A percentile compares a stretch with the other conserved stretches of the same genome.
These are phyloP conservation scores for Eucalyptus cloeziana DNA, from an alignment of 345 rosid genomes.

Conservation along the genomic window DNA sequence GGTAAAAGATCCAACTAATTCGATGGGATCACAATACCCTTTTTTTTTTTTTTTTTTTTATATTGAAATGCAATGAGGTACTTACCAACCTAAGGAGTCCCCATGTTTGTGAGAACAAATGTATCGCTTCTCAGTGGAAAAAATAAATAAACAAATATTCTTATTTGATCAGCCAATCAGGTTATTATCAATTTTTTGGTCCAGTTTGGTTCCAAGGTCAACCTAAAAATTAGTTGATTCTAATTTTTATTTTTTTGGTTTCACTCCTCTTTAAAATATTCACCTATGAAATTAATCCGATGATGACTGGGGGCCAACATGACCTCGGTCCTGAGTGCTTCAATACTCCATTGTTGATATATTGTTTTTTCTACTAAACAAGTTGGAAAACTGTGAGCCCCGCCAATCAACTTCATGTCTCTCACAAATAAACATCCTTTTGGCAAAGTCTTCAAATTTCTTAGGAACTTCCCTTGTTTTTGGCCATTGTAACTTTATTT, in stretches of 20 bases:
- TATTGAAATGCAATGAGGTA: too few relatives aligned
- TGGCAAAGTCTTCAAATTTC: not conserved
- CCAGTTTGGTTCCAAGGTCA: accelerated
- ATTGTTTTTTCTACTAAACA: not conserved
- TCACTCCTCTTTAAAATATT: not conserved
- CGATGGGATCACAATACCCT: not conserved
- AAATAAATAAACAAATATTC: not conserved
- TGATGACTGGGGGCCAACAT: not conserved
- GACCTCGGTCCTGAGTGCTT: not conserved
- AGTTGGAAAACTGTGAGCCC: accelerated
- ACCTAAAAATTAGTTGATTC: not conserved
- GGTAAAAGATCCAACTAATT: not conserved
- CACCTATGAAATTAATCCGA: not conserved
- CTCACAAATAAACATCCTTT: not conserved
- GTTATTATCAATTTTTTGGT: not conserved
- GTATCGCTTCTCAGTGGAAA: not conserved
- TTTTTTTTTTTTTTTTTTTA: too few relatives aligned
- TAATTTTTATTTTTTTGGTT: not conserved
- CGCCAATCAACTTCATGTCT: not conserved
- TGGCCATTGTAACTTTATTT: not conserved
- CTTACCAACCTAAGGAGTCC: too few relatives aligned
- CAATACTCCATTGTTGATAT: not conserved
- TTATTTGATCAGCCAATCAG: accelerated
- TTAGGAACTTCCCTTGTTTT: not conserved
- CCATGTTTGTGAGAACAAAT: not conserved